Conservation (phyloP, 2,329 filamentous ascomycete species). For the Ilyonectria mors-panacis region DNA sequence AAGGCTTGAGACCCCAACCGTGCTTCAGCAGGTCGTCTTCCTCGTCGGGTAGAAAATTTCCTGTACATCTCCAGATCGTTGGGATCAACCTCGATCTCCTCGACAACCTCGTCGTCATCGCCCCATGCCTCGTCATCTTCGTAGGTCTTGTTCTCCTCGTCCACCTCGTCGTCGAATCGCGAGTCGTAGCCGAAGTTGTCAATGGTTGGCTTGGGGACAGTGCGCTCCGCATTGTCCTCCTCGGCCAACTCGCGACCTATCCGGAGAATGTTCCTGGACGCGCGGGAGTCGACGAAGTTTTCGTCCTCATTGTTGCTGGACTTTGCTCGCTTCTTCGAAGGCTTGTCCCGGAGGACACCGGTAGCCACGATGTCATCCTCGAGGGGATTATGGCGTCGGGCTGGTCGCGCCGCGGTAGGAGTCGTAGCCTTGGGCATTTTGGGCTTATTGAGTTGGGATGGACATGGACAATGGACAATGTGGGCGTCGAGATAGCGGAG, state of each 20-base stretch:
- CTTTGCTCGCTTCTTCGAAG: conserved; percentile 79
- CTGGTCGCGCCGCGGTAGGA: conserved; percentile 69
- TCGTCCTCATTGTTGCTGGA: conserved; percentile 73
- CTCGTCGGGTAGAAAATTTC: conserved; percentile 83
- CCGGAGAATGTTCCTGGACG: conserved; percentile 89
- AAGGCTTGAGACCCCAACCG: conserved; percentile 66
- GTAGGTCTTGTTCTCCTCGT: conserved; percentile 58
- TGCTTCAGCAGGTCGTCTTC: conserved; percentile 82
- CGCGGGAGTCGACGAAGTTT: conserved; percentile 87
- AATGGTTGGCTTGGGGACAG: conserved; percentile 58
- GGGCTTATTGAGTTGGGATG: conserved; percentile 40
- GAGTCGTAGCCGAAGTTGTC: conserved; percentile 85
- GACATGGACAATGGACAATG: conserved; percentile 37
- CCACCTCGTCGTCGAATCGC: conserved; percentile 73
- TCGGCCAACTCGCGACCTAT: conserved; percentile 91
- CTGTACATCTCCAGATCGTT: conserved; percentile 92
- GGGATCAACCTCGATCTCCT: conserved; percentile 87
- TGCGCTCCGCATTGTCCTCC: conserved; percentile 72
- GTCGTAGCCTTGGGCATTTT: conserved; percentile 86
- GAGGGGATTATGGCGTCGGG: conserved; percentile 88
- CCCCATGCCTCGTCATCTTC: conserved; percentile 80
- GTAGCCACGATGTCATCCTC: conserved; percentile 87
- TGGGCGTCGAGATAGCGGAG: conserved; percentile 45
- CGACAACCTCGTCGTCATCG: conserved; percentile 80
- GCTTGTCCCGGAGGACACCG: conserved; percentile 80